Conservation (phyloP, 331 rosid species). For the Pyracantha coccinea region DNA sequence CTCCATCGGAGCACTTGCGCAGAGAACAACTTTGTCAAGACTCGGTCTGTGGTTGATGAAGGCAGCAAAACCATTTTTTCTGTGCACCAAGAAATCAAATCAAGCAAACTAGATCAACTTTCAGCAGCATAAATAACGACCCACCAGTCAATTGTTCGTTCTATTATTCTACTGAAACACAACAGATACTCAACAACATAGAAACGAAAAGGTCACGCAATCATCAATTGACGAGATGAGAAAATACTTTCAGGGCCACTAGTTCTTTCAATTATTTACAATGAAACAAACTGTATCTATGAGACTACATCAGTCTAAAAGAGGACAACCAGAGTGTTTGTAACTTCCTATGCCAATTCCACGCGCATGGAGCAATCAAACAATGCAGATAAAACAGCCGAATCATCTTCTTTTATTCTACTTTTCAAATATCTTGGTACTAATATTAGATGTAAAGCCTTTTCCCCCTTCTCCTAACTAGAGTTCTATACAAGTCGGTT, state of each 20-base stretch:
- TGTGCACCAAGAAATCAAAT: conserved; percentile 32
- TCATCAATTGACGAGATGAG: not conserved
- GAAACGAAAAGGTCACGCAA: not conserved
- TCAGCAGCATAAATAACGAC: not conserved
- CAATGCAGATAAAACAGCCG: not conserved
- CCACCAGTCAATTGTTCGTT: not conserved
- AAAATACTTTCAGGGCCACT: not conserved
- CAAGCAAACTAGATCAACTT: not conserved
- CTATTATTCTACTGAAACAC: not conserved
- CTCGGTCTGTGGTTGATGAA: conserved; percentile 67
- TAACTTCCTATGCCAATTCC: not conserved
- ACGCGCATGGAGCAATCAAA: not conserved
- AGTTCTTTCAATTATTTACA: not conserved
- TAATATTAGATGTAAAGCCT: not conserved
- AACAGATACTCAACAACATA: not conserved
- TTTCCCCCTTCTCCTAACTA: not conserved
- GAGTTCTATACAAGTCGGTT: not conserved
- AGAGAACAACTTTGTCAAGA: conserved; percentile 36
- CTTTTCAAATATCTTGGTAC: not conserved
- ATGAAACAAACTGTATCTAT: not conserved
- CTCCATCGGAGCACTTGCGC: conserved; percentile 36
- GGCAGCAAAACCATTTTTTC: conserved; percentile 99
- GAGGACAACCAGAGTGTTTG: not conserved
- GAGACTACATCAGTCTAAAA: not conserved
- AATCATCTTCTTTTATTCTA: not conserved